phyloP scores from a whole-genome alignment of 2,329 filamentous ascomycete species.

The Trichoderma aggressivum region DNA sequence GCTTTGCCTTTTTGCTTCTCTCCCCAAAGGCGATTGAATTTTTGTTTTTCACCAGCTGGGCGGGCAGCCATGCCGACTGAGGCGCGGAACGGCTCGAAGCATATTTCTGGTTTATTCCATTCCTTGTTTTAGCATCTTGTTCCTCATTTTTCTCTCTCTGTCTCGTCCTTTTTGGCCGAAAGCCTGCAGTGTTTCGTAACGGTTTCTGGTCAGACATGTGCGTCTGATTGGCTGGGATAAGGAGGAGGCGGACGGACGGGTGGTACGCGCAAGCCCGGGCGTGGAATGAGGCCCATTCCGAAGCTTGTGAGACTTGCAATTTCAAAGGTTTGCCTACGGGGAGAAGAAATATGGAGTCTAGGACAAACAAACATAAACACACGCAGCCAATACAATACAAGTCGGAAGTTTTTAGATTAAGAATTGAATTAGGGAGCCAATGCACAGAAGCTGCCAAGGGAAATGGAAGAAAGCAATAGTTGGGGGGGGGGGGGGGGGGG shows the following conservation, averaged over 20 bases:
- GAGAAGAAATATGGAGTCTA: neutral
- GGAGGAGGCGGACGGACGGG: neutral
- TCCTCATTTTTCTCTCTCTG: neutral
- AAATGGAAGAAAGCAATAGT: neutral
- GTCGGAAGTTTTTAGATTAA: neutral
- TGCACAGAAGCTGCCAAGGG: neutral
- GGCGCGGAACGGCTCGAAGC: slow-evolving; percentile 13
- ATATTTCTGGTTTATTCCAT: neutral
- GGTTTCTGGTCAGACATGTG: neutral
- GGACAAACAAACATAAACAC: neutral
- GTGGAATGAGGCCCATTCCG: slow-evolving; percentile 12
- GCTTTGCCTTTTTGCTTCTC: neutral
- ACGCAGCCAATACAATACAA: neutral
- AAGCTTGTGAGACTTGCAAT: neutral
- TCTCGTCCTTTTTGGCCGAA: neutral
- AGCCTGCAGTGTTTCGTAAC: neutral
- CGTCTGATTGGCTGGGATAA: slow-evolving; percentile 6
- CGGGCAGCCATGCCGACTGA: neutral
- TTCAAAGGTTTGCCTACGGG: neutral
- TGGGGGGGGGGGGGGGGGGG: no score
- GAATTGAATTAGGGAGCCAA: neutral
- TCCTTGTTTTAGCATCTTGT: neutral
- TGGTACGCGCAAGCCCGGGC: neutral
- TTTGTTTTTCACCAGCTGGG: neutral
- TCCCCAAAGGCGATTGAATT: neutral